Percentiles rank a stretch among this genome's conserved stretches.
phyloP scores from a whole-genome alignment of 331 rosid genomes.

The Dryas integrifolia region DNA sequence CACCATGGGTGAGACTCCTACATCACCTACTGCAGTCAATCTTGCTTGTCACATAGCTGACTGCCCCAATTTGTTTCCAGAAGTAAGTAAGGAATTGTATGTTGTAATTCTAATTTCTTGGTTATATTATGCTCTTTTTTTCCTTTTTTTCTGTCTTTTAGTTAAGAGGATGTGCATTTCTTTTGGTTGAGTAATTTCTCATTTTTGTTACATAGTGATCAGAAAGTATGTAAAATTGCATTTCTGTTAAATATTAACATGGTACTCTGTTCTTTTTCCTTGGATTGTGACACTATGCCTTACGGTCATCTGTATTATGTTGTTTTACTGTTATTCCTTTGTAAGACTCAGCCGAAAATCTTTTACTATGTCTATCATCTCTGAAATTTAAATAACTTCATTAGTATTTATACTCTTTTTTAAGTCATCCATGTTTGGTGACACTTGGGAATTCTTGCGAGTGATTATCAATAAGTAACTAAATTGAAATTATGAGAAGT shows the following conservation, averaged over 20 bases:
- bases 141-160: not conserved
- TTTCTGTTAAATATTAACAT: not conserved
- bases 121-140: not conserved
- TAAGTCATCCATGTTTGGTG: not conserved
- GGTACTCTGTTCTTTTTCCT: not conserved
- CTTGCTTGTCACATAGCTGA: conserved; percentile 82
- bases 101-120: not conserved
- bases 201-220: not conserved
- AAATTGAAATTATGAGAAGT: not conserved
- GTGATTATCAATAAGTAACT: not conserved
- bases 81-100: conserved; percentile 46
- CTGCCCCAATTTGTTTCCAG: conserved; percentile 92
- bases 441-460: not conserved
- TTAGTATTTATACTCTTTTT: too few relatives aligned
- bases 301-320: too few relatives aligned
- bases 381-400: too few relatives aligned
- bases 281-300: not conserved
- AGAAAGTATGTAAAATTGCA: not conserved
- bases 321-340: too few relatives aligned
- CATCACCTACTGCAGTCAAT: conserved; percentile 70
- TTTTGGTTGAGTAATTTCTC: conserved; percentile 6
- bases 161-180: conserved; percentile 3
- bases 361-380: too few relatives aligned
- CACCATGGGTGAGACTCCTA: conserved; percentile 90
- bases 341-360: too few relatives aligned